Conservation (phyloP, 1,284 basidiomycete genomes). For the Sutorius eximius region DNA sequence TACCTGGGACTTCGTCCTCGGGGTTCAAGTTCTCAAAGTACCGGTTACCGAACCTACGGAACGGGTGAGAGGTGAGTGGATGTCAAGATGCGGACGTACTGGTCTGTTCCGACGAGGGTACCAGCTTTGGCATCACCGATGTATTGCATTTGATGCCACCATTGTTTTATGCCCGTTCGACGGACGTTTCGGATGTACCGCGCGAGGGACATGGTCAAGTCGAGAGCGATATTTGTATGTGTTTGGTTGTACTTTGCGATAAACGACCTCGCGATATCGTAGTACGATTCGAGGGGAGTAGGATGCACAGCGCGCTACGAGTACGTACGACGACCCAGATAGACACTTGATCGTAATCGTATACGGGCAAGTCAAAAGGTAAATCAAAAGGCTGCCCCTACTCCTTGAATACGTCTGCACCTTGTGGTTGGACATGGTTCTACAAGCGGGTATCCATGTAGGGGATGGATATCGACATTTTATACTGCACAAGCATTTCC, state of each 20-base stretch:
- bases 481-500: conserved; percentile 65
- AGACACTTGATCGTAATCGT: too few relatives aligned
- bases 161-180: conserved; percentile 75
- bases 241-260: too few relatives aligned
- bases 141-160: conserved; percentile 85
- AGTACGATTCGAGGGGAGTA: too few relatives aligned
- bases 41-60: conserved; percentile 77
- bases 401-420: too few relatives aligned
- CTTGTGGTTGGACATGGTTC: not conserved
- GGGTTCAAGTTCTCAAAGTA: conserved; percentile 90
- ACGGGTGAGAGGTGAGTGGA: not conserved
- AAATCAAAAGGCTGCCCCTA: too few relatives aligned
- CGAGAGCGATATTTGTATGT: conserved; percentile 22
- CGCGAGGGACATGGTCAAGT: conserved; percentile 52
- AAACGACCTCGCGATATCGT: too few relatives aligned
- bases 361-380: too few relatives aligned
- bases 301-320: too few relatives aligned
- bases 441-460: not conserved
- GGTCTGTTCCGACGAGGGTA: conserved; percentile 75
- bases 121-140: conserved; percentile 92
- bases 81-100: conserved; percentile 47
- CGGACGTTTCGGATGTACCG: conserved; percentile 77
- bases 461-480: conserved; percentile 14
- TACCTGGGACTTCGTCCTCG: conserved; percentile 84
- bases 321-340: too few relatives aligned